Evolutionary conservation across 2,329 filamentous ascomycete genomes (phyloP).

Genomic region (Dactylellina haptotyla): DNA sequence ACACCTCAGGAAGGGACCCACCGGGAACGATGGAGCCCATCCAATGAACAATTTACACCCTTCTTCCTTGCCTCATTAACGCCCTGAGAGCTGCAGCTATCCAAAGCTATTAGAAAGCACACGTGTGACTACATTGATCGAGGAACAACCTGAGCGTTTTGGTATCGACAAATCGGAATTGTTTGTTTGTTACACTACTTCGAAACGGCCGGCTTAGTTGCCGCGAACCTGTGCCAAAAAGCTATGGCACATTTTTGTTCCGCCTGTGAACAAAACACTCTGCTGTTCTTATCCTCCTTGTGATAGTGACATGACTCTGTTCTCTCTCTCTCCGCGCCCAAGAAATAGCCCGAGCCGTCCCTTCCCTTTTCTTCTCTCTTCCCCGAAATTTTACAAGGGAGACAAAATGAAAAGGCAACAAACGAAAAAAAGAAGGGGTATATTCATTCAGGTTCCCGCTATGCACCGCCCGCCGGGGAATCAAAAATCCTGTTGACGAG

Average conservation of each 20-base stretch:
- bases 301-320: constrained; percentile 43
- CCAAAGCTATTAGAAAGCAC: background rate
- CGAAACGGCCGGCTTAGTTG: background rate
- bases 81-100: background rate
- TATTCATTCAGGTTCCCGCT: constrained; percentile 12
- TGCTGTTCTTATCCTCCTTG: too few species aligned
- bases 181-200: background rate
- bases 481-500: constrained; percentile 2
- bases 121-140: background rate
- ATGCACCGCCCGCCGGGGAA: constrained; percentile 26
- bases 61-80: too few species aligned
- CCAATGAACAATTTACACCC: background rate
- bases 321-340: background rate
- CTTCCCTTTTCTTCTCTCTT: background rate
- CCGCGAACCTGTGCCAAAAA: background rate
- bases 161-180: background rate
- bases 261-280: background rate
- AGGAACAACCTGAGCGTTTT: too few species aligned
- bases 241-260: constrained; percentile 4
- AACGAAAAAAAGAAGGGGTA: constrained; percentile 4
- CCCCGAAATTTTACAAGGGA: constrained; percentile 16
- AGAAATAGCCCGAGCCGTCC: constrained; percentile 49
- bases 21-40: background rate
- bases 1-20: constrained; percentile 2
- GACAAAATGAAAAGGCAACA: constrained; percentile 21